These are phyloP conservation scores for Globisporangium carolinianum DNA, from an alignment of 352 stramenopile species.

Conservation along the genomic window DNA sequence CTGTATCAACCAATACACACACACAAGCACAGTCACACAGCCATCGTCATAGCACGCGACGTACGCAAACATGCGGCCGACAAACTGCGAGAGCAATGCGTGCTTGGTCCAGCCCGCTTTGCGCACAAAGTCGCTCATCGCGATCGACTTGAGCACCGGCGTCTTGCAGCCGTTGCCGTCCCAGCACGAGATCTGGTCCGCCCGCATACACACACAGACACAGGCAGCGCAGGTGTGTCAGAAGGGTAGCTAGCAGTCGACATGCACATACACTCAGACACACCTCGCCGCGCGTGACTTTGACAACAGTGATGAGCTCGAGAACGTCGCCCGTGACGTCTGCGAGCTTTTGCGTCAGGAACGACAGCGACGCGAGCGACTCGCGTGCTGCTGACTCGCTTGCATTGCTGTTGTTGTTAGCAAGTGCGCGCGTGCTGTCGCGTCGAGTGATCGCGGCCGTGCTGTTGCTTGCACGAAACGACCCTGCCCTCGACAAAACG, in stretches of 20 bases:
- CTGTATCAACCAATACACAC: background rate
- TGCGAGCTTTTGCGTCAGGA: constrained; percentile 39
- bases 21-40: background rate
- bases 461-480: constrained; percentile 3
- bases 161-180: constrained; percentile 44
- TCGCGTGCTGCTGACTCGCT: constrained; percentile 9
- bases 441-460: constrained; percentile 18
- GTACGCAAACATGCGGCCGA: constrained; percentile 61
- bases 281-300: constrained; percentile 67
- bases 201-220: constrained; percentile 1
- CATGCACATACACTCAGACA: background rate
- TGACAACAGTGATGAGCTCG: constrained; percentile 67
- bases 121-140: constrained; percentile 72
- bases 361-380: constrained; percentile 27
- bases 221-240: background rate
- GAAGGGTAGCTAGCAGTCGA: background rate
- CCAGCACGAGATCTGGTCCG: constrained; percentile 54
- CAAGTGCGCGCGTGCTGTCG: constrained; percentile 18
- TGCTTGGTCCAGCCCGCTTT: constrained; percentile 69
- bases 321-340: constrained; percentile 42
- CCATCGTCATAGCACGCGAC: background rate
- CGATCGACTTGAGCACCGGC: constrained; percentile 43
- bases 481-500: background rate
- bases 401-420: constrained; percentile 13
- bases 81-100: constrained; percentile 59